Base-by-base conservation (phyloP, 768 basidiomycete genomes). In the Kwoniella bestiolae region DNA sequence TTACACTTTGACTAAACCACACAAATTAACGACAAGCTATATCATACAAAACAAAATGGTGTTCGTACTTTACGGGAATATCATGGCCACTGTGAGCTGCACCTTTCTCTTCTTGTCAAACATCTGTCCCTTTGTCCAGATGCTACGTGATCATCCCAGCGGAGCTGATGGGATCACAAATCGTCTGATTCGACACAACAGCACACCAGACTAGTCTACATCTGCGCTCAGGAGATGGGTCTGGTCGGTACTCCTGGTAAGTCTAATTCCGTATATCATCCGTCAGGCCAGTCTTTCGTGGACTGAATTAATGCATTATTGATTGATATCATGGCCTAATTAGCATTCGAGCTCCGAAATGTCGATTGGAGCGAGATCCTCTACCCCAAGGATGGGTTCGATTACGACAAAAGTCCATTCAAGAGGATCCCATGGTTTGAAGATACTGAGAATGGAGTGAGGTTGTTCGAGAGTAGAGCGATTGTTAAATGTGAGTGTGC, bases 381-480 rank as follows among this genome's bases (percentile, higher is more conserved):
- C 26, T 26, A 31, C 3, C 41, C 57, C 7, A 29, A 58, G 14
- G 57, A 58, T 3, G 4, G 18, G 57, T 58, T 58, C 12, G 45
- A 58, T 29, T 58, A 28, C 26, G 21, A 46, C 2, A 29, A 23
- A 12, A 58, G 57, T 69, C 90, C 90, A 0, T 89, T 89, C 70
- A 87, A 87, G 21, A 85, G 87, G 69, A 82, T 88, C 28, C 87
- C 88, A 2, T 86, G 84, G 74, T 83, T 89, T 60, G 85, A 74
- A 23, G 78, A 73, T 32, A 73, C 65, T 14, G 88, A 89, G 26
- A 87, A 87, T 44, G 88, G 87, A 4, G 86, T 88, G 78, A 81
- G 85, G 60, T 69, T 91, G 28, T 89, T 84, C 76, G 77, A 77
- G 47, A 65, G 58, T 6, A 58, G 72, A 23, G 69, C 67, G 12